phyloP scores from a whole-genome alignment of 2,329 filamentous ascomycete species.

The Coleophoma crateriformis region DNA sequence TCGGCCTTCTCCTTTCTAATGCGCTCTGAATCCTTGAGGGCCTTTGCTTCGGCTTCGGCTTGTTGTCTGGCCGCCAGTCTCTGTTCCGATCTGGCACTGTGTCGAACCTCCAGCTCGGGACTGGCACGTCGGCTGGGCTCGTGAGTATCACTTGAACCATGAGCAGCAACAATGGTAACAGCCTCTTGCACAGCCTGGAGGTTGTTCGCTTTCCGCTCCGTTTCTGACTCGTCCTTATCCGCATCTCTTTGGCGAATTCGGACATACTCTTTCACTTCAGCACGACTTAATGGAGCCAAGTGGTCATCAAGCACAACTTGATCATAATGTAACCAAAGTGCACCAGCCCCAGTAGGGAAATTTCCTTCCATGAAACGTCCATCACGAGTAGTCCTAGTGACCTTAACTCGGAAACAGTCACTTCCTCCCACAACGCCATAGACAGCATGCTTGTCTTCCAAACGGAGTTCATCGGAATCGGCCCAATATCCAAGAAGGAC shows the following conservation, averaged over 20 bases:
- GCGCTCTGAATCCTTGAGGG: constrained; percentile 7
- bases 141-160: constrained; percentile 7
- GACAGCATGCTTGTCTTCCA: constrained; percentile 53
- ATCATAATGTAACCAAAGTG: constrained; percentile 57
- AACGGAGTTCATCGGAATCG: constrained; percentile 41
- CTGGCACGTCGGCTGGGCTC: constrained; percentile 4
- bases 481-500: constrained; percentile 52
- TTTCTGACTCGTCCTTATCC: constrained; percentile 44
- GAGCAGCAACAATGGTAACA: constrained; percentile 11
- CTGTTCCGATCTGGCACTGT: constrained; percentile 20
- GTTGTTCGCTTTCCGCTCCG: constrained; percentile 42
- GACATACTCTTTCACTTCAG: constrained; percentile 59
- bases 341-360: constrained; percentile 54
- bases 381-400: constrained; percentile 54
- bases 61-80: constrained; percentile 17
- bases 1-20: constrained; percentile 18
- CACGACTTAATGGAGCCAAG: constrained; percentile 41
- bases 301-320: constrained; percentile 55
- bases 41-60: constrained; percentile 14
- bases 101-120: constrained; percentile 19
- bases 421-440: constrained; percentile 57
- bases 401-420: constrained; percentile 60
- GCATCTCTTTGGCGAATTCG: constrained; percentile 55
- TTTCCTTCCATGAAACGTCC: constrained; percentile 53
- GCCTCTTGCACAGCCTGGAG: constrained; percentile 17